Evolutionary conservation across 2,329 filamentous ascomycete species (phyloP).

Genomic region (Phyllosticta citribraziliensis): DNA sequence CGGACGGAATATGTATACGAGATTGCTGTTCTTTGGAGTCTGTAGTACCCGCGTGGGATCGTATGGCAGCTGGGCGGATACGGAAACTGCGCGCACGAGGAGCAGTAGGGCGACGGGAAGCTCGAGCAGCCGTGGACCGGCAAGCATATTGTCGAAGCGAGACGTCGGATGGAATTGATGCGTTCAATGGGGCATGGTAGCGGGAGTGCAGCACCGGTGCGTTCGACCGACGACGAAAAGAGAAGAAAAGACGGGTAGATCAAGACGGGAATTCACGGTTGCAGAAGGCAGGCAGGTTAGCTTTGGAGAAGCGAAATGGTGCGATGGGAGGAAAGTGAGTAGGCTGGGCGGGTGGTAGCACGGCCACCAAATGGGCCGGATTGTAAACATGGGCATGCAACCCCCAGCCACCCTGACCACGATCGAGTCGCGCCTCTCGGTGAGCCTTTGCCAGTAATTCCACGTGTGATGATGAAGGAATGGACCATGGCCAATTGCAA

Average conservation of each 20-base stretch:
- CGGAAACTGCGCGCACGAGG: background rate
- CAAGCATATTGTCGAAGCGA: background rate
- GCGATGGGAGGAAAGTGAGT: background rate
- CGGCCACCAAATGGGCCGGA: constrained; percentile 4
- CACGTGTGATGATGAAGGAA: background rate
- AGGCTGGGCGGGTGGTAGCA: constrained; percentile 3
- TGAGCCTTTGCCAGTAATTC: background rate
- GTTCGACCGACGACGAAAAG: background rate
- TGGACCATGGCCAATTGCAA: constrained; percentile 2
- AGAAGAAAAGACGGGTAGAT: background rate
- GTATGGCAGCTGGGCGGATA: constrained; percentile 54
- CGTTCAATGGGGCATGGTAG: constrained; percentile 8
- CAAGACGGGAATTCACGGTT: background rate
- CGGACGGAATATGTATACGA: constrained; percentile 63
- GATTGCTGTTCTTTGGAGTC: constrained; percentile 39
- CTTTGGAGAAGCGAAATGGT: background rate
- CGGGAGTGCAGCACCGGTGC: background rate
- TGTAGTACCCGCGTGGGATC: constrained; percentile 65
- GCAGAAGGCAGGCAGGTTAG: background rate
- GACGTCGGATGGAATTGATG: background rate
- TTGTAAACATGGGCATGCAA: constrained; percentile 9
- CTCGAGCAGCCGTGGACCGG: constrained; percentile 1
- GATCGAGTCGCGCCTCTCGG: background rate
- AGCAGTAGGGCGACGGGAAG: constrained; percentile 1
- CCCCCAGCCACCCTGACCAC: background rate